Evolutionary conservation across 306 rosid species (phyloP), one percentile per base, ranked within the genome.

Genomic region (Castanea sativa): DNA sequence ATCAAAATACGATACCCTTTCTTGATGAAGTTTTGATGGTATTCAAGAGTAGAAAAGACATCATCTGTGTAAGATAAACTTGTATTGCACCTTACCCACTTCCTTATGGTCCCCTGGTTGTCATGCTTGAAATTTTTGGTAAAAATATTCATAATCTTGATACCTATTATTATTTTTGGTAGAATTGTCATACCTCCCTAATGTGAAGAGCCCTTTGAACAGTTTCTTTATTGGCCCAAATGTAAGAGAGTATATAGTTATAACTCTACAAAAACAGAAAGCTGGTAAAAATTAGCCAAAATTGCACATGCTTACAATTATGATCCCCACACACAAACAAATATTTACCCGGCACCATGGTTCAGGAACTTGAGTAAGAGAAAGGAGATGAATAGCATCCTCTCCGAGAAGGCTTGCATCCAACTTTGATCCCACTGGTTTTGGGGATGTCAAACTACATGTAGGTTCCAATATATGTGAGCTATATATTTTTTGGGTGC

Each of bases 91-190:
- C 77, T 85, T 14, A 32, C 29, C 85, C 85, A 85, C 20, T 45
- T 27, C 19, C 12, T 11, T 61, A 74, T 71, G 19, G 68, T 85
- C n/a, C 88, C 88, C 88, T 85, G 55, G 25, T 83, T 69, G 11
- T 21, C 13, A 49, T 8, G 6, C 13, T 59, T 21, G 14, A 23
- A 59, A 21, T 4, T 2, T 59, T 59, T 9, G 53, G 53, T 49
- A 49, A 49, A 49, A 49, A 2, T 2, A 49, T 49, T 49, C 53
- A 49, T 49, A 49, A 49, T 49, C 53, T 49, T 49, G 16, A 49
- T 49, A 49, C 16, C 16, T 13, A 49, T 10, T 49, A 49, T 13
- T 49, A 12, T 49, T 49, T 15, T 49, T 49, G 1, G 16, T 49
- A 49, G 5, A 15, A 73, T 33, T 6, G 33, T 14, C 61, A 32